Base-by-base conservation (phyloP, 768 basidiomycete species). In the Naganishia kalamii region DNA sequence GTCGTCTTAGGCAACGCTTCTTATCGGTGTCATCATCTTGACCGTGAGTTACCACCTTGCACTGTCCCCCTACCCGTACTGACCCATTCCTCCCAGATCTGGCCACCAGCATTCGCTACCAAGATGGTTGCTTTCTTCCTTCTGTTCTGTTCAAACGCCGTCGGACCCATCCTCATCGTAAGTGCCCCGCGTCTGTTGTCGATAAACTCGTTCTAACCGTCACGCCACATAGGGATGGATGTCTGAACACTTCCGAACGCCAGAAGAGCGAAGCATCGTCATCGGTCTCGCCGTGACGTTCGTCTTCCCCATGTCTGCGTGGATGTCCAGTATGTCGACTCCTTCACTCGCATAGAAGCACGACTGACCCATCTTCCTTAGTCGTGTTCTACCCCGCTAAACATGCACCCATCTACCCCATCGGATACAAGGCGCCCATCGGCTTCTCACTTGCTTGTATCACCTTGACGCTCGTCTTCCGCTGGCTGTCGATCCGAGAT, bases 341-440 rank as follows among this genome's bases (percentile, higher is more conserved):
- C 32, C n/a, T 30, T 17, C 7, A 19, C 27, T 19, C 1, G 29
- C 19, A 47, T 10, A 10, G 19, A 11, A 21, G 10, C 66, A 23
- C 35, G 2, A 17, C 27, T 10, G 25, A 6, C 49, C 13, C 40
- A 3, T 30, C 25, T 43, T 17, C 19, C 44, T 4, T 40, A 54
- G 66, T 63, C 60, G 63, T 74, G 29, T 68, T 74, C 40, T 74
- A 72, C 62, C 71, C 73, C 3, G 71, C 73, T 21, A 60, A 60
- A 7, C 32, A 71, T 46, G 73, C 73, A 4, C 73, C 73, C 23
- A 50, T 69, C 29, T 74, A 74, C 46, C 65, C 63, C 3, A 60
- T 70, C 33, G 73, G 73, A 0, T 74, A 71, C 67, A 72, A 72
- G 50, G 73, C 69, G 3, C 66, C 71, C 1, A 49, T 69, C 0